Base-by-base conservation (phyloP, 192 early-diverging fungal species). In the Gamsiella multidivaricata region DNA sequence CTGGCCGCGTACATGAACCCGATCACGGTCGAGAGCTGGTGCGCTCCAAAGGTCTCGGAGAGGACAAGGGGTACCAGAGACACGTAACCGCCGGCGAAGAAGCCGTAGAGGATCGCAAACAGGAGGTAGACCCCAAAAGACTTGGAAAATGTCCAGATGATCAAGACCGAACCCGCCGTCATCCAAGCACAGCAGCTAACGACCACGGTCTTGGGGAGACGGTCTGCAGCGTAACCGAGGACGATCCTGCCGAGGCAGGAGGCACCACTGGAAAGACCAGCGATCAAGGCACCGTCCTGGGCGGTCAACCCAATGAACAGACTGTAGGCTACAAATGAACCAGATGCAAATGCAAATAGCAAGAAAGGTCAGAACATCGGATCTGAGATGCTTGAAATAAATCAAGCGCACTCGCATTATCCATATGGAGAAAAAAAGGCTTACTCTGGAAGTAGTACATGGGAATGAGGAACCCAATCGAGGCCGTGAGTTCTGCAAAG, bases 181-280 rank as follows among this genome's bases (percentile, higher is more conserved):
- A 76, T 76, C 73, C 73, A 76, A 11, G 73, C 73, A 56, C 73
- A 76, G 28, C 51, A 39, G 20, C 73, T 76, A 37, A 76, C 73
- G n/a, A 76, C 73, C 3, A 62, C 14, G 0, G 73, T 68, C 59
- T 76, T 76, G 23, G 73, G 73, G 3, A 76, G 28, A 10, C 73
- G 65, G 42, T 93, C 91, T 7, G 90, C 90, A n/a, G 79, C 82
- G 49, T 85, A 86, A 2, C 91, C 91, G 33, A 89, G 84, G 9
- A 84, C 59, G 55, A 93, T 81, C 47, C 91, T 84, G 5, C 91
- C 91, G 7, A 88, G 51, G 54, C 85, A 88, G 1, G 86, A 83
- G 6, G 89, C 88, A 23, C 85, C 90, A 64, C 91, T 93, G 25
- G 88, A 83, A 34, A 93, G 71, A 31, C 87, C 87, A 33, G 87